Percentiles rank a stretch among this genome's conserved stretches.
phyloP scores from a whole-genome alignment of 805 yeast species.

The Lipomyces yamadae region DNA sequence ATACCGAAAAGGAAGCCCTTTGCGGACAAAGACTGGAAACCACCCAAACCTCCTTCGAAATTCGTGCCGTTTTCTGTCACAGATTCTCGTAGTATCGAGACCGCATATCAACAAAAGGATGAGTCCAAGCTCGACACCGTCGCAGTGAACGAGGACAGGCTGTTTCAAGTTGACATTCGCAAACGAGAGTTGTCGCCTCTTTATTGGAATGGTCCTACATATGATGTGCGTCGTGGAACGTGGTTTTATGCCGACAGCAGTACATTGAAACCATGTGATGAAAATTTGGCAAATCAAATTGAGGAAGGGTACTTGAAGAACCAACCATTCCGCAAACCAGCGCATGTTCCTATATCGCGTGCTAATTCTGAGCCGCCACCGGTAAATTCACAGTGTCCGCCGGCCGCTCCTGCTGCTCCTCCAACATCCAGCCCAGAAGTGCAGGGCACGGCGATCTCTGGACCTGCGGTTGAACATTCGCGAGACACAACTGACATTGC shows the following conservation, averaged over 20 bases:
- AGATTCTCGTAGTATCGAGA: slow-evolving; percentile 70
- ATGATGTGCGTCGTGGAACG: slow-evolving; percentile 79
- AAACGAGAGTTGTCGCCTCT: slow-evolving; percentile 64
- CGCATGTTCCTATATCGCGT: not conserved
- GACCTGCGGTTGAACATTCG: not conserved
- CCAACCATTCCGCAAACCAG: slow-evolving; percentile 46
- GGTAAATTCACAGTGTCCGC: not conserved
- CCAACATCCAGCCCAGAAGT: not conserved
- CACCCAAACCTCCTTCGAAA: slow-evolving; percentile 54
- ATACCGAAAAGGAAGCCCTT: slow-evolving; percentile 33
- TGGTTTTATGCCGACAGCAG: slow-evolving; percentile 68
- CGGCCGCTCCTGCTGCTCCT: not conserved
- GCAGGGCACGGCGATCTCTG: not conserved
- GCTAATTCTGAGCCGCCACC: not conserved
- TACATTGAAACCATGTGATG: slow-evolving; percentile 55
- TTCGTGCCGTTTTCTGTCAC: slow-evolving; percentile 68
- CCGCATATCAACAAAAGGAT: slow-evolving; percentile 47
- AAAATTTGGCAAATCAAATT: slow-evolving; percentile 57
- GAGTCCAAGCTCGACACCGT: slow-evolving; percentile 43
- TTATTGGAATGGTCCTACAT: slow-evolving; percentile 88
- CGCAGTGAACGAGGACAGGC: slow-evolving; percentile 78
- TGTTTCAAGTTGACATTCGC: slow-evolving; percentile 71
- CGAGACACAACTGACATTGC: not conserved
- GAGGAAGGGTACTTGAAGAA: slow-evolving; percentile 59
- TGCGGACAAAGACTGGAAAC: slow-evolving; percentile 54